Base-by-base conservation (phyloP, 1,139 yeast species). In the Suhomyces chickasaworum region DNA sequence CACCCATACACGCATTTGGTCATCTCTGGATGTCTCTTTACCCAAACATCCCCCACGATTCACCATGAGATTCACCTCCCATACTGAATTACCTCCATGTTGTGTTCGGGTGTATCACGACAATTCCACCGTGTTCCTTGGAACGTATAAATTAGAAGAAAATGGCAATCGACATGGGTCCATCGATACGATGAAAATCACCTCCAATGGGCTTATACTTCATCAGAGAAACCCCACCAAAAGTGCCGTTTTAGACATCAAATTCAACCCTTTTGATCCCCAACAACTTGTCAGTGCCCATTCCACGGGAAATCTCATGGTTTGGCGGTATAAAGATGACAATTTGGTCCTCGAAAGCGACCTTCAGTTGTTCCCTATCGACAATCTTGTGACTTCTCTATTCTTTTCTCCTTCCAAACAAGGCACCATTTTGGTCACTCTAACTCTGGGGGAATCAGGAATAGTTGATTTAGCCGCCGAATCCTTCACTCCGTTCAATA, bases 171-270 rank as follows among this genome's bases (percentile, higher is more conserved):
- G 97, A 48, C 76, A 79, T 45, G 99, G 99, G 0, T 73, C 93
- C 0, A 64, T 93, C 3, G 97, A 90, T 53, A 64, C 84, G 0
- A 85, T 81, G 63, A 56, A 59, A 10, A 64, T 61, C 41, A 57
- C 59, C 25, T 35, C 36, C 2, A 40, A 32, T 7, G 47, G 42
- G 8, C 55, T 75, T 41, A 40, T 42, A 0, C 47, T 65, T 8
- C 25, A 74, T 3, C 51, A 55, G 2, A 57, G 66, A 1, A 62
- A 64, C 25, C 48, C 59, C 0, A 75, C 84, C 0, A 67, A 68
- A 20, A 81, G 89, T 36, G 96, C 98, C 0, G 75, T 91, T 16
- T 64, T 93, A 39, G 98, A 93, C 59, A 56, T 89, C 39, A 87
- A 89, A 55, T 68, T 88, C 48, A 74, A 75, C 35, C 88, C 89